A percentile compares a stretch with the other conserved stretches of the same genome.
phyloP scores from a whole-genome alignment of 768 basidiomycete genomes.

The Porphyrellus cyaneotinctus region DNA sequence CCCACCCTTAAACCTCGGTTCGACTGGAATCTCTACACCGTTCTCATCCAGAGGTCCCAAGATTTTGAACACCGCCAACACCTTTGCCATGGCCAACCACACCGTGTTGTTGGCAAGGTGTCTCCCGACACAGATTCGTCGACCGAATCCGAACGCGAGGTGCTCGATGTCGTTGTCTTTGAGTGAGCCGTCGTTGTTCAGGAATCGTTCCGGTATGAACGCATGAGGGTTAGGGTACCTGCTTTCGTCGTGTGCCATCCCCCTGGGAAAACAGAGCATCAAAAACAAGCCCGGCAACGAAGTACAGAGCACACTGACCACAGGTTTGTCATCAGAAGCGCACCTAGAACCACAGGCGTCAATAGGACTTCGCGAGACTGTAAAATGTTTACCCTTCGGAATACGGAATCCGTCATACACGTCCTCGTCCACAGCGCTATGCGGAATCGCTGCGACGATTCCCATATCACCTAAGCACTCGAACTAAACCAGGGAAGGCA shows the following conservation, averaged over 20 bases:
- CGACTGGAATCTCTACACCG: slow-evolving; percentile 3
- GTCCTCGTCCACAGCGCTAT: slow-evolving; percentile 35
- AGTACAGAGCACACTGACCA: slow-evolving; percentile 2
- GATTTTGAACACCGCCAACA: slow-evolving; percentile 14
- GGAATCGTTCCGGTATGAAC: slow-evolving; percentile 38
- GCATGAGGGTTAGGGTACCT: slow-evolving; percentile 34
- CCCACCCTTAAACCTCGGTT: slow-evolving; percentile 1
- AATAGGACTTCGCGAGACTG: too few relatives aligned
- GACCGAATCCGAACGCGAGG: slow-evolving; percentile 23
- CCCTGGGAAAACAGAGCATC: neutral
- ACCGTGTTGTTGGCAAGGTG: slow-evolving; percentile 17
- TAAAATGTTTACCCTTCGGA: slow-evolving; percentile 30
- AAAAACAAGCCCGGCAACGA: too few relatives aligned
- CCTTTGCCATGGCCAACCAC: slow-evolving; percentile 9
- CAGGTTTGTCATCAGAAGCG: slow-evolving; percentile 2
- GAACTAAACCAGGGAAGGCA: neutral
- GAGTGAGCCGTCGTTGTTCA: slow-evolving; percentile 24
- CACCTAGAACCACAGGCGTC: neutral
- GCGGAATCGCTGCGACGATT: slow-evolving; percentile 22
- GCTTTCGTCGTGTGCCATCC: slow-evolving; percentile 18
- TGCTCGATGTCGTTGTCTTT: slow-evolving; percentile 1
- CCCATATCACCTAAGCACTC: neutral
- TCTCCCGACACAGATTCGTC: slow-evolving; percentile 21
- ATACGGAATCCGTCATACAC: slow-evolving; percentile 44
- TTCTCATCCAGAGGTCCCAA: slow-evolving; percentile 5